A percentile compares a stretch with the other conserved stretches of the same genome.
phyloP scores from a whole-genome alignment of 176 grass and related monocot species.

The Hyparrhenia diplandra region DNA sequence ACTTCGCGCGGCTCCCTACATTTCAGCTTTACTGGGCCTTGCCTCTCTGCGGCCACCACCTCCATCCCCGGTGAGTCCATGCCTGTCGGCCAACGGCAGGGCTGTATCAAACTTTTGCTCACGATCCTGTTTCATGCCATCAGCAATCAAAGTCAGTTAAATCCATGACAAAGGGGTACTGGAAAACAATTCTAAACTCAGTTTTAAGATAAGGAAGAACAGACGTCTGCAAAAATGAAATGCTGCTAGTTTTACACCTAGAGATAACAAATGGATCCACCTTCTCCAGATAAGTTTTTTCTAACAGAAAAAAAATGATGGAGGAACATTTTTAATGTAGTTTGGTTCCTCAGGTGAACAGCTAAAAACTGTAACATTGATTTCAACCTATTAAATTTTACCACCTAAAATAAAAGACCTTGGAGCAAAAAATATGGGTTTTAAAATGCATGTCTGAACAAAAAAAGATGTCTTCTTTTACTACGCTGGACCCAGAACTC shows the following conservation, averaged over 20 bases:
- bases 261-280: no score
- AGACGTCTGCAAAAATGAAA: neutral
- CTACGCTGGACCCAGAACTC: neutral
- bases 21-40: slow-evolving; percentile 46
- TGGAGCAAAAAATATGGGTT: neutral
- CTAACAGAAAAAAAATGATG: no score
- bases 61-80: slow-evolving; percentile 45
- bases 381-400: neutral
- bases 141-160: neutral
- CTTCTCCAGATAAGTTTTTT: no score
- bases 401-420: neutral
- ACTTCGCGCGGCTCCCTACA: neutral
- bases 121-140: slow-evolving; percentile 49
- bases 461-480: neutral
- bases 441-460: neutral
- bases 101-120: slow-evolving; percentile 68
- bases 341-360: no score
- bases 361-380: no score
- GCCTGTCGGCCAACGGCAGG: slow-evolving; percentile 37
- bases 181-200: neutral
- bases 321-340: no score
- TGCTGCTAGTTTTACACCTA: neutral
- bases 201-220: neutral
- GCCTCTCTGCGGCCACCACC: slow-evolving; percentile 15
- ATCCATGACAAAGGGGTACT: neutral